A percentile compares a stretch with the other conserved stretches of the same genome.
Evolutionary conservation across 2,329 filamentous ascomycete species (phyloP).

Genomic region (Alternaria longipes): DNA sequence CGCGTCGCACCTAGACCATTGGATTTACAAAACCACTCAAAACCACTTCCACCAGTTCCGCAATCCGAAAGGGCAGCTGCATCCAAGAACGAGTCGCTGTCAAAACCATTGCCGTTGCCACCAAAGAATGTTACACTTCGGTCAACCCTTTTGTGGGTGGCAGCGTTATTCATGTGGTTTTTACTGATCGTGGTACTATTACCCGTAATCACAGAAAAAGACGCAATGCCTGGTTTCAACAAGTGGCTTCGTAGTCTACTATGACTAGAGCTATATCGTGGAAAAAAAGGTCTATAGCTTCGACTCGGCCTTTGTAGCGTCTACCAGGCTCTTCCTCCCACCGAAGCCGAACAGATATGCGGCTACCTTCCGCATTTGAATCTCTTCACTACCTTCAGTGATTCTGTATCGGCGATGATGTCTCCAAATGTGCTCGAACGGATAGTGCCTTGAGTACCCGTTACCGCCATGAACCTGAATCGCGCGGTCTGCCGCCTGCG

Average conservation of each 20-base stretch:
- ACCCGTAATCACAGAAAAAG: constrained; percentile 15
- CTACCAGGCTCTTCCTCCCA: constrained; percentile 53
- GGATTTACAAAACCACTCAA: neutral
- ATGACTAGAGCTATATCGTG: neutral
- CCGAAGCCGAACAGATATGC: constrained; percentile 67
- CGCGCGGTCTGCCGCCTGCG: constrained; percentile 68
- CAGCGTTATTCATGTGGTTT: constrained; percentile 9
- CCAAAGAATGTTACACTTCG: neutral
- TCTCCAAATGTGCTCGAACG: constrained; percentile 72
- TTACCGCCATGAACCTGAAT: constrained; percentile 70
- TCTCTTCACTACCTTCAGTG: constrained; percentile 71
- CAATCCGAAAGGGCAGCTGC: neutral
- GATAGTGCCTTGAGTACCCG: constrained; percentile 66
- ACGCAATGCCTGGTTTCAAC: constrained; percentile 16
- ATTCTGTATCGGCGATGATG: constrained; percentile 71
- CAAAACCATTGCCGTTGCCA: constrained; percentile 5
- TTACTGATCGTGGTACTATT: constrained; percentile 6
- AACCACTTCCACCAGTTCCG: constrained; percentile 10
- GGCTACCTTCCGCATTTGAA: constrained; percentile 72
- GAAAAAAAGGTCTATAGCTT: constrained; percentile 34
- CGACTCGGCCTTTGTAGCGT: constrained; percentile 43
- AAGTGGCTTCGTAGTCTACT: constrained; percentile 23
- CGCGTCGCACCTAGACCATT: neutral
- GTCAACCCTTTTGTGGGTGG: constrained; percentile 5
- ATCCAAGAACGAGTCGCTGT: neutral